Evolutionary conservation across 2,329 filamentous ascomycete genomes (phyloP), one percentile per base, ranked within the genome.

Genomic region (Botrytis hyacinthi): DNA sequence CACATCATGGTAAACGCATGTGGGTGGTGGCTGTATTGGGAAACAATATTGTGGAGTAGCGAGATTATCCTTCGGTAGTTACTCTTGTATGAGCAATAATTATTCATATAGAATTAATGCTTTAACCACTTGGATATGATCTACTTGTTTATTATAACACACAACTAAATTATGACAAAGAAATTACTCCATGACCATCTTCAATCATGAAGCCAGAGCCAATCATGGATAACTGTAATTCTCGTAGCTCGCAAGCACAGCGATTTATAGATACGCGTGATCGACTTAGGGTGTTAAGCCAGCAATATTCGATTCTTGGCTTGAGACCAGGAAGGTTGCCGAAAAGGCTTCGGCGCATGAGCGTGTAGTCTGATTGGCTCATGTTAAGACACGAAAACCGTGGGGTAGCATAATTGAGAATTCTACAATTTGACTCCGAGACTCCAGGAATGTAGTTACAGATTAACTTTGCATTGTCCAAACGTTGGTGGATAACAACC

Each of bases 1-100:
- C 46, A 54, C 46, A 68, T 67, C 44, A 54, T 68, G 63, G 16
- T 37, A 51, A 51, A 54, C 26, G 35, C 46, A 68, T 68, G 26
- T 54, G 35, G 65, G 32, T 12, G 46, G 32, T 37, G 35, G 8
- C 46, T 68, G 46, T 54, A 20, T 68, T 54, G 29, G 61, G 61
- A 65, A 63, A 65, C 61, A 46, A 68, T 54, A 40, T 37, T 40
- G 65, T 68, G 35, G 65, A 68, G 65, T 54, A 12, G 32, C 46
- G 46, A 54, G 46, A 40, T 54, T 54, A 54, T 54, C 46, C 26
- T 42, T 54, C 35, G 35, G 22, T 54, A 54, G 35, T 68, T 32
- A 65, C 61, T 44, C 26, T 44, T 42, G 61, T 68, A 67, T 12
- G 26, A 66, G 32, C 46, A 40, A 37, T 54, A 29, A 54, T 54